These are phyloP conservation scores for Phaeolepiota aurea DNA, from an alignment of 768 basidiomycete genomes.

Conservation along the genomic window DNA sequence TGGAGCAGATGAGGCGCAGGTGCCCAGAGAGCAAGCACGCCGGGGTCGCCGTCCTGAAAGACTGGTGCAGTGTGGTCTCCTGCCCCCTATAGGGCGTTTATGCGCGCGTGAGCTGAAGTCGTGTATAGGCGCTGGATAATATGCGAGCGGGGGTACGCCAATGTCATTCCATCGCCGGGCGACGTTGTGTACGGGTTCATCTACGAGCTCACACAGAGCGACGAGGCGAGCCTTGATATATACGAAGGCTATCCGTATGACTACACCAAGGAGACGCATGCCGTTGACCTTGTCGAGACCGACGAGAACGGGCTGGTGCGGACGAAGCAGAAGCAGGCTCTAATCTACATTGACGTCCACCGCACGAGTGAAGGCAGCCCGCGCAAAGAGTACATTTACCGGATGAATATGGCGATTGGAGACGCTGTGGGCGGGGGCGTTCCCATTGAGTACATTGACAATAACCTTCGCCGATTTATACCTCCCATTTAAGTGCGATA, in stretches of 20 bases:
- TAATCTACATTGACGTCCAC: conserved; percentile 34
- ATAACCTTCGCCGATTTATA: conserved; percentile 34
- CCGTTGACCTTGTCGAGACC: conserved; percentile 15
- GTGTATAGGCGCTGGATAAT: conserved; percentile 45
- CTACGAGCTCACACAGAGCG: conserved; percentile 29
- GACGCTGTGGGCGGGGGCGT: conserved; percentile 32
- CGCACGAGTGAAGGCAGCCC: conserved; percentile 21
- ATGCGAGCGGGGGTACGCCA: conserved; percentile 33
- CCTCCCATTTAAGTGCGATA: no score
- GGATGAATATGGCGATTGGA: conserved; percentile 36
- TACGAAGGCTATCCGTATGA: conserved; percentile 28
- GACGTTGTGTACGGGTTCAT: conserved; percentile 35
- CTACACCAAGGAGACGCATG: conserved; percentile 27
- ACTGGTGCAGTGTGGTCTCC: conserved; percentile 37
- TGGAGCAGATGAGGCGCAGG: conserved; percentile 37
- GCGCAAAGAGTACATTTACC: conserved; percentile 32
- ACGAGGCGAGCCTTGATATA: conserved; percentile 33
- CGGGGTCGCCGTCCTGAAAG: conserved; percentile 27
- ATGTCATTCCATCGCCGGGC: conserved; percentile 28
- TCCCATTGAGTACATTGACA: conserved; percentile 31
- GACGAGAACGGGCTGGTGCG: not conserved
- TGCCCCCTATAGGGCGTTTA: no score
- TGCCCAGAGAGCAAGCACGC: conserved; percentile 34
- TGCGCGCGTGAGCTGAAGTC: no score
- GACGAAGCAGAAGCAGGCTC: conserved; percentile 12